Conservation (phyloP, 2,329 filamentous ascomycete genomes). For the Colletotrichum tofieldiae region DNA sequence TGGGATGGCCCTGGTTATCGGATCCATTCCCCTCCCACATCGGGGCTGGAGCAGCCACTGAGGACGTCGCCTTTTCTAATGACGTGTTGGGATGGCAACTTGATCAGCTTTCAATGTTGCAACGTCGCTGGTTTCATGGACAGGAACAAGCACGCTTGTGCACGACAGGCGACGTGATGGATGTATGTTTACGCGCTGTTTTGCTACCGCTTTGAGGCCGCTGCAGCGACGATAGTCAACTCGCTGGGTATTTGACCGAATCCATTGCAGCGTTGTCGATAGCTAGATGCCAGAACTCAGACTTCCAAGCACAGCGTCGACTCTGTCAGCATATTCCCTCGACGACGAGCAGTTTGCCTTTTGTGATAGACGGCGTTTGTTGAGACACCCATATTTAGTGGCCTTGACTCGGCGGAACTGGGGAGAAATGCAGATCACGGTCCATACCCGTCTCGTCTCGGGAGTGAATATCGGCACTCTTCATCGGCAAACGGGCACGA, state of each 20-base stretch:
- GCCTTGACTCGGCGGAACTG: slow-evolving; percentile 13
- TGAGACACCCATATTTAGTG: neutral
- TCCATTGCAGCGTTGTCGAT: neutral
- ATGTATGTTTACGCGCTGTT: slow-evolving; percentile 11
- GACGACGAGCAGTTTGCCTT: neutral
- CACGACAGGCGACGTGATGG: slow-evolving; percentile 16
- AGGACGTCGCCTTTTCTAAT: slow-evolving; percentile 13
- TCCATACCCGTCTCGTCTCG: slow-evolving; percentile 20
- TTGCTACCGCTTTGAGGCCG: neutral
- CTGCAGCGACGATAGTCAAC: neutral
- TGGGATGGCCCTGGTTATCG: slow-evolving; percentile 12
- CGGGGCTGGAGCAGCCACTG: slow-evolving; percentile 10
- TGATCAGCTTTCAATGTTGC: slow-evolving; percentile 15
- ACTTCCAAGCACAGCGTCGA: neutral
- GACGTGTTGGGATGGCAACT: slow-evolving; percentile 24
- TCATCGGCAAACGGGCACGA: slow-evolving; percentile 5
- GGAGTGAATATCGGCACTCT: slow-evolving; percentile 25
- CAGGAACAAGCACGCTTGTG: slow-evolving; percentile 3
- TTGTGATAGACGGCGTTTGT: neutral
- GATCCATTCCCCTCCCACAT: slow-evolving; percentile 17
- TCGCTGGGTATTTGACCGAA: neutral
- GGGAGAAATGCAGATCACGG: slow-evolving; percentile 23
- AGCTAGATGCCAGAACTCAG: neutral
- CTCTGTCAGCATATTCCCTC: neutral
- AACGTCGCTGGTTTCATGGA: slow-evolving; percentile 15